These are phyloP conservation scores for Amaranthus tricolor DNA, from an alignment of 179 eudicot species.

Conservation along the genomic window DNA sequence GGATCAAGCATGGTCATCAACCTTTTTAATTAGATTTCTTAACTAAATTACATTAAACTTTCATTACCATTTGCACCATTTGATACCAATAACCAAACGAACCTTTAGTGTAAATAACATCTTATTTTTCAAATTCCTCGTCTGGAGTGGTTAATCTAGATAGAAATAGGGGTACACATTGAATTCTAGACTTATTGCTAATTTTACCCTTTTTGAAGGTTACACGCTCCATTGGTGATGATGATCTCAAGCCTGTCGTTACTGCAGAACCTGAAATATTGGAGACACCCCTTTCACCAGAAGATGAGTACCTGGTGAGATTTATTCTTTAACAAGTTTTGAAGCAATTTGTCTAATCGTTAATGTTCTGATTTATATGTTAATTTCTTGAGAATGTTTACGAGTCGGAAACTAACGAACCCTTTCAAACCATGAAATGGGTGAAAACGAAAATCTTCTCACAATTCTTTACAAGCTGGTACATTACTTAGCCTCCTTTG, in stretches of 20 bases:
- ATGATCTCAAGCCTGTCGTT: constrained; percentile 92
- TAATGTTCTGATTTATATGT: too few relatives aligned
- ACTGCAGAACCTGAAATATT: constrained; percentile 98
- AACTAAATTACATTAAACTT: too few relatives aligned
- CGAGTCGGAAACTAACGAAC: too few relatives aligned
- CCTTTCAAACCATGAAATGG: too few relatives aligned
- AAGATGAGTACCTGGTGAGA: constrained; percentile 85
- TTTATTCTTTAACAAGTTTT: background rate
- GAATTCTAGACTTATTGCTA: constrained; percentile 9
- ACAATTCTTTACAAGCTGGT: background rate
- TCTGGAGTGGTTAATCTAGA: constrained; percentile 1
- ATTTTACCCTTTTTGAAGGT: constrained; percentile 44
- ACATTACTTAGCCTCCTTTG: background rate
- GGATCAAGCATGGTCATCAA: too few relatives aligned
- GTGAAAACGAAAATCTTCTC: background rate
- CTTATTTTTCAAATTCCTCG: background rate
- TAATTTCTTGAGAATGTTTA: too few relatives aligned
- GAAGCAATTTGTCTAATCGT: too few relatives aligned
- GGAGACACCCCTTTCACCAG: constrained; percentile 50
- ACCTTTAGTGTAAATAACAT: too few relatives aligned
- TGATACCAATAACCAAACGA: too few relatives aligned
- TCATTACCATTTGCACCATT: too few relatives aligned
- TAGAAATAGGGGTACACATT: background rate
- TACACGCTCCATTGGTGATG: constrained; percentile 97
- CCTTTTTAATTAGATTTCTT: too few relatives aligned